These are phyloP conservation scores for Leccinum solheimii DNA, from an alignment of 1,284 basidiomycete genomes.

Conservation along the genomic window DNA sequence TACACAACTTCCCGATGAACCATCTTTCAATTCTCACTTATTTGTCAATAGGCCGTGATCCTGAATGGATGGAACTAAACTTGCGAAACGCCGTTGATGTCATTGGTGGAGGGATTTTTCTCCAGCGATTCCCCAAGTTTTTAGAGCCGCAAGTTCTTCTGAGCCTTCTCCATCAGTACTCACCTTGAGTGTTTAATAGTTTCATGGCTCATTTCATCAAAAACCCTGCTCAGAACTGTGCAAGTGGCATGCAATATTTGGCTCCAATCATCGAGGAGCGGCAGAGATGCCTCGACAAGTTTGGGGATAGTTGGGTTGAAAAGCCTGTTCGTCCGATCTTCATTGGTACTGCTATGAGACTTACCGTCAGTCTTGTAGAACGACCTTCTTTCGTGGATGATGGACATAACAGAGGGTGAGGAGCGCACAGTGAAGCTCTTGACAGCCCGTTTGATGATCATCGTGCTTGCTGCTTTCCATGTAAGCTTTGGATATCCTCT, in stretches of 20 bases:
- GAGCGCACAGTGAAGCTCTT: constrained; percentile 34
- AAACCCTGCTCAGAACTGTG: constrained; percentile 14
- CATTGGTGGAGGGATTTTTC: constrained; percentile 26
- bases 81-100: constrained; percentile 36
- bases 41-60: constrained; percentile 38
- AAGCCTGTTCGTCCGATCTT: constrained; percentile 36
- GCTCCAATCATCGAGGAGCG: constrained; percentile 42
- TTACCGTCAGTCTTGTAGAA: constrained; percentile 28
- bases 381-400: constrained; percentile 46
- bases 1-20: constrained; percentile 14
- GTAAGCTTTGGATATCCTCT: constrained; percentile 4
- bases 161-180: background rate
- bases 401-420: constrained; percentile 39
- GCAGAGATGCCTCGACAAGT: constrained; percentile 28
- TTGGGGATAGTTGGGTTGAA: constrained; percentile 38
- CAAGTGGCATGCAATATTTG: constrained; percentile 29
- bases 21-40: background rate
- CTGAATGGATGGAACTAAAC: constrained; percentile 39
- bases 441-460: constrained; percentile 33
- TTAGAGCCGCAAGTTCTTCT: constrained; percentile 37
- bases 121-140: constrained; percentile 40
- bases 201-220: constrained; percentile 20
- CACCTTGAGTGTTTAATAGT: background rate
- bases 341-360: background rate
- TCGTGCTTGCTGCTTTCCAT: constrained; percentile 45